phyloP scores from a whole-genome alignment of 305 asterid species.

The Fraxinus baroniana region DNA sequence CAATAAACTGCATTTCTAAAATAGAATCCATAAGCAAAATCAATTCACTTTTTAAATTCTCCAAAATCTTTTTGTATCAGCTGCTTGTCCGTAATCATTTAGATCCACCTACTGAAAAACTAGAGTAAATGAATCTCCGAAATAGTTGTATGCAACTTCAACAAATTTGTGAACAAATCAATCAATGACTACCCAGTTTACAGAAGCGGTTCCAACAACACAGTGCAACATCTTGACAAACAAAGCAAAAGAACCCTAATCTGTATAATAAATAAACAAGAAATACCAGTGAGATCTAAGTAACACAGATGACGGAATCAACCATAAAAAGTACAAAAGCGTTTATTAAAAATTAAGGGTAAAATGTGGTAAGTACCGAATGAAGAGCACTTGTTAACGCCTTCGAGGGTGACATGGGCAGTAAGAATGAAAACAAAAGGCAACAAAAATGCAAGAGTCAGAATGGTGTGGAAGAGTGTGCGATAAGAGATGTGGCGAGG shows the following conservation, averaged over 20 bases:
- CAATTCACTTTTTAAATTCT: slow-evolving; percentile 15
- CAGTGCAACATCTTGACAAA: not conserved
- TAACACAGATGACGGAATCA: not conserved
- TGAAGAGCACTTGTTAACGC: slow-evolving; percentile 97
- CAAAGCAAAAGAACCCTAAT: not conserved
- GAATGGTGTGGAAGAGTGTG: slow-evolving; percentile 80
- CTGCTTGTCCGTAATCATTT: not conserved
- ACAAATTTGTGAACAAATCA: slow-evolving; percentile 4
- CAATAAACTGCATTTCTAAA: not conserved
- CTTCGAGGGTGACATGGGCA: slow-evolving; percentile 95
- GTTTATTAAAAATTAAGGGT: not conserved
- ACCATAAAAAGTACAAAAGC: slow-evolving; percentile 7
- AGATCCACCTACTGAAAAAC: not conserved
- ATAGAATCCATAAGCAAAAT: not conserved
- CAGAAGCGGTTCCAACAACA: not conserved
- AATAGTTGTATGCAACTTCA: slow-evolving; percentile 21
- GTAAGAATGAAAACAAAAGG: slow-evolving; percentile 95
- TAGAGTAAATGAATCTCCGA: slow-evolving; percentile 6
- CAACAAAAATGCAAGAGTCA: slow-evolving; percentile 84
- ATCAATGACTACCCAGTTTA: slow-evolving; percentile 5
- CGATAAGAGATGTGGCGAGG: slow-evolving; percentile 89
- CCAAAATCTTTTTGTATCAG: slow-evolving; percentile 5
- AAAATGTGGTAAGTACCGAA: slow-evolving; percentile 52
- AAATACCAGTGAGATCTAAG: slow-evolving; percentile 24
- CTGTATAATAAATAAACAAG: not conserved